These are phyloP conservation scores for Smittium mucronatum DNA, from an alignment of 371 early-diverging fungal genomes.

Conservation along the genomic window DNA sequence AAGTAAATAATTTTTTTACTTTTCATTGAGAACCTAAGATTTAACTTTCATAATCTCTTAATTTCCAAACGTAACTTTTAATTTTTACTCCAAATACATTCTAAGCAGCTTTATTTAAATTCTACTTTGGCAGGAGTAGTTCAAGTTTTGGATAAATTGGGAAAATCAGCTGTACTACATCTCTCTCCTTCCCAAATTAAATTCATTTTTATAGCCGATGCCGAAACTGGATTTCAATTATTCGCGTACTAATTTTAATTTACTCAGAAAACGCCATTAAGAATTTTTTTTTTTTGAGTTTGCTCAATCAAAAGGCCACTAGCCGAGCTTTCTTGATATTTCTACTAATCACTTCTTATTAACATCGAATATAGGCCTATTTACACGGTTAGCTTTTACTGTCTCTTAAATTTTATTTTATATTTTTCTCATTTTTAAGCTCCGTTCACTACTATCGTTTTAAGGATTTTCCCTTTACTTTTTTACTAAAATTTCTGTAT, in stretches of 20 bases:
- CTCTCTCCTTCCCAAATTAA: constrained; percentile 23
- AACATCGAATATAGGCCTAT: background rate
- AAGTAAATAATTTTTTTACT: background rate
- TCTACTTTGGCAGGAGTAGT: constrained; percentile 22
- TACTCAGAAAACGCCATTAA: background rate
- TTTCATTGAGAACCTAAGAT: background rate
- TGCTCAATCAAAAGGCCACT: background rate
- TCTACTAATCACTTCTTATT: too few species aligned
- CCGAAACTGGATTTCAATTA: constrained; percentile 28
- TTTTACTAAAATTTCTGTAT: background rate
- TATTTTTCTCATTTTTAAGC: background rate
- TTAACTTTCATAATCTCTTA: background rate
- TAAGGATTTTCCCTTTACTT: background rate
- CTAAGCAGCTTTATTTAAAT: too few species aligned
- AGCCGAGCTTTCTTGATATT: too few species aligned
- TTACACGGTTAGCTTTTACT: constrained; percentile 4
- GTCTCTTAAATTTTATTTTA: background rate
- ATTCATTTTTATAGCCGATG: constrained; percentile 27
- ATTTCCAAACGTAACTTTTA: too few species aligned
- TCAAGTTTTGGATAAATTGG: constrained; percentile 30
- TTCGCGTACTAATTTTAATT: constrained; percentile 19
- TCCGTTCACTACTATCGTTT: background rate
- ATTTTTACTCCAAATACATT: too few species aligned
- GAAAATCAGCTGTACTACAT: constrained; percentile 26
- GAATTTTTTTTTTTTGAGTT: background rate